Conservation (phyloP, 805 yeast genomes). For the Yamadazyma nakazawae region DNA sequence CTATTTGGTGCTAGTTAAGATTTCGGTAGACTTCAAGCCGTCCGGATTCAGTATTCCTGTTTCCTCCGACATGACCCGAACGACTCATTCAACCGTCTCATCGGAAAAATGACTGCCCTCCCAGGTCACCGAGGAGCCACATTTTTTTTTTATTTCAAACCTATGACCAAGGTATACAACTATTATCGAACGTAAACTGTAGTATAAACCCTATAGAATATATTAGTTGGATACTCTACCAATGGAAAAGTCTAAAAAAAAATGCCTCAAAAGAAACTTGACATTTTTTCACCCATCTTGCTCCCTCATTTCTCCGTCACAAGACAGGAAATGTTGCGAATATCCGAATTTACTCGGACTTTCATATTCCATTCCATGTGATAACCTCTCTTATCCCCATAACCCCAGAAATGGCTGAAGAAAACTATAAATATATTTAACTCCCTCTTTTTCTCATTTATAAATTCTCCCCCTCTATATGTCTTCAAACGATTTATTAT, state of each 20-base stretch:
- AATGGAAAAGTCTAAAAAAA: too few relatives aligned
- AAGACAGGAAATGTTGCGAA: conserved; percentile 4
- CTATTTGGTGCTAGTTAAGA: not conserved
- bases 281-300: not conserved
- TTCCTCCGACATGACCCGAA: conserved; percentile 5
- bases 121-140: not conserved
- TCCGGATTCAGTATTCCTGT: not conserved
- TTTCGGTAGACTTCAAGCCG: not conserved
- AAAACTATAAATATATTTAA: conserved; percentile 6
- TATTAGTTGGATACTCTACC: too few relatives aligned
- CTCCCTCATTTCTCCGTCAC: not conserved
- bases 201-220: too few relatives aligned
- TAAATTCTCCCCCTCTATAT: conserved; percentile 8
- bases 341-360: conserved; percentile 11
- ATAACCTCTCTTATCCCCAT: conserved; percentile 10
- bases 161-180: too few relatives aligned
- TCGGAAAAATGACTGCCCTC: conserved; percentile 3
- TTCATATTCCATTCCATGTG: conserved; percentile 8
- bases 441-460: not conserved
- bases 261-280: not conserved
- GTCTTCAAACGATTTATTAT: conserved; percentile 33
- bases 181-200: too few relatives aligned
- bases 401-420: conserved; percentile 8
- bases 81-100: conserved; percentile 3
- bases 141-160: too few relatives aligned